Evolutionary conservation across 768 basidiomycete genomes (phyloP), one percentile per base, ranked within the genome.

Genomic region (Neoboletus magnificus): DNA sequence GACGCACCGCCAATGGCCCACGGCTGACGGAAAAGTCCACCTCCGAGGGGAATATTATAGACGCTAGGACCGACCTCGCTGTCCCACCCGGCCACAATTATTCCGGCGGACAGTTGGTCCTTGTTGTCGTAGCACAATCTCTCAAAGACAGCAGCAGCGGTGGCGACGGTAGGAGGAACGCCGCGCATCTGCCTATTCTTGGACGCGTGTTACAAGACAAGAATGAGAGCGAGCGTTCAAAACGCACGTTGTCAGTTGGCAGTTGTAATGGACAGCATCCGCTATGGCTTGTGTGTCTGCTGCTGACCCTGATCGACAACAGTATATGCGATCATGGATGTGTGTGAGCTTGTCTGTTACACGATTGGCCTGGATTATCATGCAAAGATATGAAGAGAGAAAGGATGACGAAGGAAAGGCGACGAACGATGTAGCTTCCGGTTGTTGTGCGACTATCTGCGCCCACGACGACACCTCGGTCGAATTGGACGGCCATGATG

Each of bases 81-180:
- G 73, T 99, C 97, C 95, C 96, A 99, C 1, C 97, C 97, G 12
- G 90, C 97, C 22, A 98, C 93, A 65, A 99, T 98, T 71, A 99
- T 98, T 22, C 96, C 95, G 2, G 97, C 97, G 33, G 81, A 84
- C 40, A 98, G 73, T 2, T 65, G 72, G 68, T 94, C 94, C 77
- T 99, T 99, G 79, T 97, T 98, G 40, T 86, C 80, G 69, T 99
- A 99, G 73, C 93, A 95, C 39, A 98, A 58, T 51, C 79, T 82
- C 71, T 98, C 88, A 76, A 99, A 94, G 54, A 89, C 55, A 2
- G 84, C 81, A 1, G 95, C 93, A 0, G 93, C 89, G 18, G 82
- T 81, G 60, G 87, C 83, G 3, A 98, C 93, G 8, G 93, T 75
- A 8, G 94, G 93, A 3, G 86, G 77, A 36, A 75, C 72, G 44